Conservation (phyloP, 2,329 filamentous ascomycete species). For the Samsoniella hepiali region DNA sequence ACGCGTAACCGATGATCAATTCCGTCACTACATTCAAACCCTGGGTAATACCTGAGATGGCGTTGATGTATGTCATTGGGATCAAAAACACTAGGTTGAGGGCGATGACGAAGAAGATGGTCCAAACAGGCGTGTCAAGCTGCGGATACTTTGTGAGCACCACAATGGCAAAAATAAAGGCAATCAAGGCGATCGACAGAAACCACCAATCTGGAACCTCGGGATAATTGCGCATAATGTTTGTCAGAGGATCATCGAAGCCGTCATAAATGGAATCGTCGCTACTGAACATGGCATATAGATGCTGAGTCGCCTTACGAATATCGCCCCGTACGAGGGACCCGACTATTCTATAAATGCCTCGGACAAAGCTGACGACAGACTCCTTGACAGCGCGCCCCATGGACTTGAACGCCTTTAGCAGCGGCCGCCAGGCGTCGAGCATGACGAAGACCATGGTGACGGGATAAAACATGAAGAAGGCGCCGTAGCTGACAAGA, state of each 20-base stretch:
- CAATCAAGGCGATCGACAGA: slow-evolving; percentile 21
- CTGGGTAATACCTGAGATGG: slow-evolving; percentile 41
- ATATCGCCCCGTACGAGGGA: slow-evolving; percentile 33
- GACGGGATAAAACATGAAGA: slow-evolving; percentile 33
- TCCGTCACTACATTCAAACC: slow-evolving; percentile 50
- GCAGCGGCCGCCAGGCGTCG: slow-evolving; percentile 28
- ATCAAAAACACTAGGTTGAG: slow-evolving; percentile 40
- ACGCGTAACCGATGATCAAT: slow-evolving; percentile 28
- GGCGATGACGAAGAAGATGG: slow-evolving; percentile 31
- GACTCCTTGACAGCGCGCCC: neutral
- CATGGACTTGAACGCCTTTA: neutral
- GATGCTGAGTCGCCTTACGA: slow-evolving; percentile 28
- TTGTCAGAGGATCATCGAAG: slow-evolving; percentile 41
- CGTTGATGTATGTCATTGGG: slow-evolving; percentile 38
- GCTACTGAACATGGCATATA: slow-evolving; percentile 38
- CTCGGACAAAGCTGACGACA: slow-evolving; percentile 1
- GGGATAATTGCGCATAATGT: slow-evolving; percentile 41
- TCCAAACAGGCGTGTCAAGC: slow-evolving; percentile 30
- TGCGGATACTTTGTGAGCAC: slow-evolving; percentile 29
- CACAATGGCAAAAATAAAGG: slow-evolving; percentile 33
- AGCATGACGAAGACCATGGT: slow-evolving; percentile 36
- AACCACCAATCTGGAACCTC: slow-evolving; percentile 50
- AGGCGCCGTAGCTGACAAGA: slow-evolving; percentile 30
- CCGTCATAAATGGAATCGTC: slow-evolving; percentile 40
- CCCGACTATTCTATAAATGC: slow-evolving; percentile 27